Percentiles rank a stretch among this genome's conserved stretches.
These are phyloP conservation scores for Pisolithus sp. DNA, from an alignment of 768 basidiomycete species.

Conservation along the genomic window DNA sequence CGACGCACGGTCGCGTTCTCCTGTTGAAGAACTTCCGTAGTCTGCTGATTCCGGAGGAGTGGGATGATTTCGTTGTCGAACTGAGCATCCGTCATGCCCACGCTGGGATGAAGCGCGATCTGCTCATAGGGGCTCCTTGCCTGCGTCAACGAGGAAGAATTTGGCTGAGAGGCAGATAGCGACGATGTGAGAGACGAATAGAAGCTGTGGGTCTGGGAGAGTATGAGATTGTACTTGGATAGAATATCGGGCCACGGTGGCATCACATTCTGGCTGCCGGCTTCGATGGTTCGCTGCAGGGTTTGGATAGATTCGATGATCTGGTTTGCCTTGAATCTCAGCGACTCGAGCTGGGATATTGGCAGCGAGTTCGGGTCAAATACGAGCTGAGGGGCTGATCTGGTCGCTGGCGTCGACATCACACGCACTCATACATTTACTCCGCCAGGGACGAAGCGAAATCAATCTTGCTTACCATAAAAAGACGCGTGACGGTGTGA, in stretches of 20 bases:
- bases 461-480: neutral
- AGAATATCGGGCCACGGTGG: conserved; percentile 82
- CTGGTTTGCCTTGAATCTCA: conserved; percentile 70
- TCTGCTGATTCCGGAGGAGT: conserved; percentile 74
- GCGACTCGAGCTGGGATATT: conserved; percentile 65
- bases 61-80: conserved; percentile 71
- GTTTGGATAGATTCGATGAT: conserved; percentile 71
- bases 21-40: conserved; percentile 61
- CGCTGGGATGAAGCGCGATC: conserved; percentile 62
- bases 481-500: conserved; percentile 4
- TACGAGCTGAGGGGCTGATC: conserved; percentile 7
- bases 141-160: conserved; percentile 7
- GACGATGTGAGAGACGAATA: conserved; percentile 50
- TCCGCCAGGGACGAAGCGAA: too few species aligned
- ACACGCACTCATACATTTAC: too few species aligned
- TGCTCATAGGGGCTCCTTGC: conserved; percentile 44
- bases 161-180: conserved; percentile 20
- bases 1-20: conserved; percentile 71
- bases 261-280: conserved; percentile 52
- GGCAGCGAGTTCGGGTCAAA: conserved; percentile 41
- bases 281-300: conserved; percentile 59
- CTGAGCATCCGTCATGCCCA: conserved; percentile 53
- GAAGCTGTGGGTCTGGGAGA: conserved; percentile 78
- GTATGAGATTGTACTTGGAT: conserved; percentile 77
- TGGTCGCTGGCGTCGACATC: neutral